Evolutionary conservation across 2,329 filamentous ascomycete species (phyloP), one percentile per base, ranked within the genome.

Genomic region (Scedosporium dehoogii): DNA sequence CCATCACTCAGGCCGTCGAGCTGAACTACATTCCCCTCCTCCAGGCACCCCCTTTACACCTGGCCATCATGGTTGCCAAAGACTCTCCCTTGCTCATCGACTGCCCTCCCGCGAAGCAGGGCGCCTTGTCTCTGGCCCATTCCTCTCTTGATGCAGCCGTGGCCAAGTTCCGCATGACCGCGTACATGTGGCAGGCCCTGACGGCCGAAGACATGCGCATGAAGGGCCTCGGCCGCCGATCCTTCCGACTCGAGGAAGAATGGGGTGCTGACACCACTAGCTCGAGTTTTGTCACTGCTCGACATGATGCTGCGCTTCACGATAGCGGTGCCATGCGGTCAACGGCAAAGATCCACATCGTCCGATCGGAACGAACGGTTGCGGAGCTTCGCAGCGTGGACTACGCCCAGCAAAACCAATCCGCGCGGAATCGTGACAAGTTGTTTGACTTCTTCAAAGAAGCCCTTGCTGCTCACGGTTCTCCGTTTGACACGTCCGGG

Each of bases 141-240:
- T 70, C 72, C 4, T 84, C 78, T 10, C 70, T 90, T 18, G 81
- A 87, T 29, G 82, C 83, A 18, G 87, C 88, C 1, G 80, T 89
- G 59, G 80, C 82, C 67, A 91, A 91, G 70, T 87, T 89, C 67
- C 81, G 87, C 61, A 89, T 89, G 81, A 82, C 87, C 21, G 88
- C 87, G 25, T 90, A 90, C 71, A 79, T 91, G 62, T 90, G 88
- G 87, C 88, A 91, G 70, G 87, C 88, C 23, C 87, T 89, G 63
- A 90, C 87, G 1, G 87, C 86, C 23, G 88, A 91, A 69, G 87
- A 91, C 68, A 87, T 91, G 84, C 85, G 85, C 65, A 79, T 83
- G 59, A 83, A 88, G 67, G 83, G 84, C 27, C 85, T 91, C 65
- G 86, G 86, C 9, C 79, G 88, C 58, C 81, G 88, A 60, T 87